Base-by-base conservation (phyloP, 108 stramenopile genomes). In the Nitzschia sp. region DNA sequence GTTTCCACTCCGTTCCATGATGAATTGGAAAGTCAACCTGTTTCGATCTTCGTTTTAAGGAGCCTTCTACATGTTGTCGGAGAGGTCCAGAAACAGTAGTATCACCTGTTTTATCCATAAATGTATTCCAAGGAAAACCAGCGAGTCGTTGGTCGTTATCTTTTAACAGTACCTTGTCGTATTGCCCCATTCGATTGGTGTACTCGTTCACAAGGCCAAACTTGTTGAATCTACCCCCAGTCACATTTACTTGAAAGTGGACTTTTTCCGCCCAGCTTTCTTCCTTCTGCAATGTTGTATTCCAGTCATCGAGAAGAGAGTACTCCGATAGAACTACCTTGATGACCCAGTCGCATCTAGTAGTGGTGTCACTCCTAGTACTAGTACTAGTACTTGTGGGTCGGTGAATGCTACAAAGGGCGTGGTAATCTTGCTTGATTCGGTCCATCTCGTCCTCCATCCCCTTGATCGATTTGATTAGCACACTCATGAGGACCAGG, bases 1-100 rank as follows among this genome's bases (percentile, higher is more conserved):
- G 50, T 52, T 52, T 52, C 50, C 50, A 52, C 50, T 6, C n/a
- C 4, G 50, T 4, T 4, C 50, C 50, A 52, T 52, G 50, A 52
- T 52, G 50, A 52, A 52, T 15, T 15, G 50, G 50, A 52, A 23
- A 52, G 13, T 5, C 23, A 23, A 52, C 21, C 5, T 19, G 50
- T 6, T 52, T 6, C 23, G 6, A 15, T 4, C 13, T 5, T 19
- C 23, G 8, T 52, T 23, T 6, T 52, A 52, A 19, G 4, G 50
- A 52, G 8, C n/a, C 50, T 19, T 52, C 50, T 6, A 19, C 23
- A 23, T 52, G 5, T 19, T 52, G 50, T 16, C 50, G 50, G n/a
- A 52, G 50, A 17, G 50, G 50, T 19, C 50, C 50, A 4, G 50
- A 19, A 19, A 52, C 50, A 17, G 23, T 19, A 52, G 50, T 6